Conservation (phyloP, 352 stramenopile genomes). For the Aphanomyces euteiches region DNA sequence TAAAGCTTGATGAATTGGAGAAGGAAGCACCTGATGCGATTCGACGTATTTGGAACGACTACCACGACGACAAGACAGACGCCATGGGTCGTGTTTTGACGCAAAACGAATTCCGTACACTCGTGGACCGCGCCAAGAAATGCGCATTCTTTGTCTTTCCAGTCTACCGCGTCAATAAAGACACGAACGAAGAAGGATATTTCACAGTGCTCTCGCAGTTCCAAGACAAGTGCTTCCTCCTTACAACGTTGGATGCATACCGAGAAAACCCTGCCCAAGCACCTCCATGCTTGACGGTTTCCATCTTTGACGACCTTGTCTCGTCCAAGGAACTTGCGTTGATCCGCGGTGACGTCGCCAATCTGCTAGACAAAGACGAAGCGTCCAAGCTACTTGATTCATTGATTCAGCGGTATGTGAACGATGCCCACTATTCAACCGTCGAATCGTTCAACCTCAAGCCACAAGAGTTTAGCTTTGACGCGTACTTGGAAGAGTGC, state of each 20-base stretch:
- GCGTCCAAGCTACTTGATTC: slow-evolving; percentile 61
- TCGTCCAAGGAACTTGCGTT: slow-evolving; percentile 68
- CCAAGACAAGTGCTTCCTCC: slow-evolving; percentile 83
- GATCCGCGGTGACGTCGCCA: slow-evolving; percentile 76
- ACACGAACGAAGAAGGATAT: slow-evolving; percentile 55
- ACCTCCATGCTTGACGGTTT: slow-evolving; percentile 75
- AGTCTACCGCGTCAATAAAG: slow-evolving; percentile 54
- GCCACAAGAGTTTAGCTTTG: slow-evolving; percentile 81
- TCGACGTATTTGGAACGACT: slow-evolving; percentile 69
- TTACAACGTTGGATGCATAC: slow-evolving; percentile 85
- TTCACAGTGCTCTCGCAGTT: slow-evolving; percentile 89
- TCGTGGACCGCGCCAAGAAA: slow-evolving; percentile 49
- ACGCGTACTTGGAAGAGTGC: slow-evolving; percentile 58
- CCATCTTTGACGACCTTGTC: slow-evolving; percentile 71
- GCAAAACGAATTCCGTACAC: slow-evolving; percentile 38
- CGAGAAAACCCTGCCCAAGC: slow-evolving; percentile 76
- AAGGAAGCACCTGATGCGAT: slow-evolving; percentile 60
- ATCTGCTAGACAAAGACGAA: slow-evolving; percentile 83
- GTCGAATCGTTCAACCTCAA: slow-evolving; percentile 86
- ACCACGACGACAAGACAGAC: slow-evolving; percentile 72
- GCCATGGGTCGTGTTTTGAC: slow-evolving; percentile 53
- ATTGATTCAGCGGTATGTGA: slow-evolving; percentile 60
- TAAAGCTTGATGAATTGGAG: slow-evolving; percentile 79
- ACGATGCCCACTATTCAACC: slow-evolving; percentile 60
- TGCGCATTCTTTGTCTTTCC: slow-evolving; percentile 79